phyloP scores from a whole-genome alignment of 2,329 filamentous ascomycete genomes.

The Monilinia polystroma region DNA sequence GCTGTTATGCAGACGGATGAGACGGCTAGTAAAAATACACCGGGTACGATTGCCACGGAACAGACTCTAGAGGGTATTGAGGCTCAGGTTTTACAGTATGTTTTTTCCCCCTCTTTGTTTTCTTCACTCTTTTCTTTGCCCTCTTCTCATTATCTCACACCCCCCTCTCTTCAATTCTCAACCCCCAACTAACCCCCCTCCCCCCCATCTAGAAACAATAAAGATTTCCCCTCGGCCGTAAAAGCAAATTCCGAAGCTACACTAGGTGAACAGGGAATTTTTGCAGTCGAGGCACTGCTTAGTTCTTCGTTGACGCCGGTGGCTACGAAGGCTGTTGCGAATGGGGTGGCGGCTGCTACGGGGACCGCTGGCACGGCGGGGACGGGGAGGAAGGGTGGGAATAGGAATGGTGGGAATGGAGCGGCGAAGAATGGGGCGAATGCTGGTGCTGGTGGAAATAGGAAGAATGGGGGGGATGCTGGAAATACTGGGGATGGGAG shows the following conservation, averaged over 20 bases:
- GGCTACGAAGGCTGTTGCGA: neutral
- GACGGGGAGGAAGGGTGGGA: slow-evolving; percentile 5
- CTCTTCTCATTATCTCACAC: no score
- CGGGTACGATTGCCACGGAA: slow-evolving; percentile 4
- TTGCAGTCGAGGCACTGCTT: slow-evolving; percentile 16
- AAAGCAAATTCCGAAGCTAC: slow-evolving; percentile 19
- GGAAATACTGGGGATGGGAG: no score
- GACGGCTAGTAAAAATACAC: slow-evolving; percentile 44
- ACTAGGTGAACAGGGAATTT: slow-evolving; percentile 10
- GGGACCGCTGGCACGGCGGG: neutral
- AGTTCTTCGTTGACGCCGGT: neutral
- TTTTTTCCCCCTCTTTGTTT: neutral
- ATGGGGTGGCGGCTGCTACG: neutral
- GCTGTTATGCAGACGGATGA: slow-evolving; percentile 55
- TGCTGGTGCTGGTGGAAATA: neutral
- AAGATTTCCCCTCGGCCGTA: slow-evolving; percentile 10
- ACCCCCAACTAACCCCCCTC: neutral
- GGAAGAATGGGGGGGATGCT: neutral
- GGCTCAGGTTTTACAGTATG: slow-evolving; percentile 17
- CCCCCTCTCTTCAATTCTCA: neutral
- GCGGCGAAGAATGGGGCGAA: neutral
- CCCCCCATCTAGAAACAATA: neutral
- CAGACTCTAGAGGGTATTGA: slow-evolving; percentile 5
- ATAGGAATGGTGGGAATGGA: neutral
- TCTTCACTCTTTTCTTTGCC: neutral